Base-by-base conservation (phyloP, 2,329 filamentous ascomycete genomes). In the Cladobotryum mycophilum region DNA sequence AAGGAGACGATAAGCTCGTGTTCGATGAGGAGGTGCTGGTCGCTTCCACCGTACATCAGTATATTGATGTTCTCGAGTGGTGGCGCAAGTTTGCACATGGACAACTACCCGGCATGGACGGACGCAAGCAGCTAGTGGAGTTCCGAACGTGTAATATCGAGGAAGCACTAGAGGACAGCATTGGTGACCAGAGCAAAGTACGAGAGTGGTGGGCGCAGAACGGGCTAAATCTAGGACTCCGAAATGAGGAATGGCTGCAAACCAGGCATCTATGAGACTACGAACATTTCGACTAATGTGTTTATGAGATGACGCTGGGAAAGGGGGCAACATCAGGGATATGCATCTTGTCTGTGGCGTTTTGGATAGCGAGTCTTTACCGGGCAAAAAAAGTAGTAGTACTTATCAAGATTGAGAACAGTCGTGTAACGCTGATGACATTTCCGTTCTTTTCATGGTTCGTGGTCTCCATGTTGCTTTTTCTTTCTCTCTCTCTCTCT, bases 121-220 rank as follows among this genome's bases (percentile, higher is more conserved):
- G 77, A 14, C 70, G 75, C 33, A 72, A 72, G 55, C 76, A 91
- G 58, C 79, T 81, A 47, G 90, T 96, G 22, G 89, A 95, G 67
- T 96, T 96, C 69, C 91, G 92, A 67, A 95, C 89, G 1, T 96
- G 90, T 67, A 90, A 95, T 67, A 93, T 97, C 54, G 91, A 96
- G 66, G 92, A 96, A 69, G 91, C 91, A 1, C 76, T 96, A 37
- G 91, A 96, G 65, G 91, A 96, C 64, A 88, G 89, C 18, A 80
- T 92, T 45, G 80, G 80, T 8, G 53, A 86, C 49, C 86, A 89
- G 55, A 81, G 84, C 56, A 78, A 79, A 36, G 88, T 95, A 15
- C 75, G 88, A 51, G 76, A 79, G 55, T 97, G 92, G 92, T 97
- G 92, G 92, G 86, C 88, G 20, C 73, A 77, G 56, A 92, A 93